Evolutionary conservation across 1,284 basidiomycete genomes (phyloP).

Genomic region (Heterobasidion occidentale): DNA sequence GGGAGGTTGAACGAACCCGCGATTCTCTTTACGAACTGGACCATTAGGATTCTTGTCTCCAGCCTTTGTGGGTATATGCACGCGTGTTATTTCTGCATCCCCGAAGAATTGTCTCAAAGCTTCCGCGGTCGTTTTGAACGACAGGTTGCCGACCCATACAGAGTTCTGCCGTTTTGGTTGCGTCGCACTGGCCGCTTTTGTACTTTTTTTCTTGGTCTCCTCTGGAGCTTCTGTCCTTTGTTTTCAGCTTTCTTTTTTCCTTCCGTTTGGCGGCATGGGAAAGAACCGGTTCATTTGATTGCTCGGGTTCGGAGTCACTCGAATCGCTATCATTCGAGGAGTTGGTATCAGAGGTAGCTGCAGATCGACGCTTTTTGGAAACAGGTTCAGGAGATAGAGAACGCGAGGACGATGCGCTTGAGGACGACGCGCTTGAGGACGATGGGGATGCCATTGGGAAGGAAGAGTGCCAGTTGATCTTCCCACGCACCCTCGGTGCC

Average conservation of each 20-base stretch:
- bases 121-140: constrained; percentile 82
- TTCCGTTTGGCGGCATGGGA: constrained; percentile 67
- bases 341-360: constrained; percentile 7
- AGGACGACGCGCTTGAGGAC: constrained; percentile 11
- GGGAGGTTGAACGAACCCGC: constrained; percentile 41
- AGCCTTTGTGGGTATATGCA: constrained; percentile 67
- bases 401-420: constrained; percentile 5
- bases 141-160: constrained; percentile 93
- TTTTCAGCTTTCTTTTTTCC: constrained; percentile 37
- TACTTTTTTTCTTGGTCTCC: constrained; percentile 35
- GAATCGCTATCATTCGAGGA: constrained; percentile 11
- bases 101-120: constrained; percentile 68
- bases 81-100: constrained; percentile 61
- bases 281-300: constrained; percentile 34
- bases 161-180: constrained; percentile 62
- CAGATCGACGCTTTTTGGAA: neutral
- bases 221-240: constrained; percentile 6
- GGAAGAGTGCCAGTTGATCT: neutral
- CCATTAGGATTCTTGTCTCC: constrained; percentile 14
- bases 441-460: neutral
- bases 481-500: neutral
- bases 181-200: constrained; percentile 17
- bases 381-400: constrained; percentile 1
- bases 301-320: constrained; percentile 12
- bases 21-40: constrained; percentile 45